A percentile compares a stretch with the other conserved stretches of the same genome.
Conservation (phyloP, 108 stramenopile genomes). For the Nitzschia palea region DNA sequence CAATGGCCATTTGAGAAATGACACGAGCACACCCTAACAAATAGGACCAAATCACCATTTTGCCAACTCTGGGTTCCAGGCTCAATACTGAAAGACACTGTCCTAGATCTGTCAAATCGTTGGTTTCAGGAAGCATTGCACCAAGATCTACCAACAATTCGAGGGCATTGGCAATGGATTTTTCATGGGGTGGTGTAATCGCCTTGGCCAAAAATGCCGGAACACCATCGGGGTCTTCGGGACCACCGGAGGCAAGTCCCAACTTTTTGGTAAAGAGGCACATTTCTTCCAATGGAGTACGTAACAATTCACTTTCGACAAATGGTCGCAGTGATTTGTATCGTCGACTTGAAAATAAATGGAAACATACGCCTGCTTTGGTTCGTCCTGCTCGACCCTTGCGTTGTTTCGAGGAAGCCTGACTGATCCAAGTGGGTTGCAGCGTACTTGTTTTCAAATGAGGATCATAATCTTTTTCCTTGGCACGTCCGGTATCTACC, state of each 20-base stretch:
- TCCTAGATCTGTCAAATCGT: constrained; percentile 73
- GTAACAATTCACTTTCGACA: constrained; percentile 71
- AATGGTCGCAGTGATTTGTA: constrained; percentile 57
- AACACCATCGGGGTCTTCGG: constrained; percentile 67
- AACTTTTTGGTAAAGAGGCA: constrained; percentile 69
- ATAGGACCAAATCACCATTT: constrained; percentile 75
- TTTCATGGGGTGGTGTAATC: constrained; percentile 70
- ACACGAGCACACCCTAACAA: constrained; percentile 58
- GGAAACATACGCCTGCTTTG: constrained; percentile 80
- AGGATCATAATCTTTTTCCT: constrained; percentile 93
- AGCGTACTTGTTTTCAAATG: constrained; percentile 77
- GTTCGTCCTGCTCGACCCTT: constrained; percentile 80
- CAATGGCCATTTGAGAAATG: constrained; percentile 65
- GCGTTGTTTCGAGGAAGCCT: constrained; percentile 85
- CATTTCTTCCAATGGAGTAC: constrained; percentile 79
- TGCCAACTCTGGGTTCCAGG: constrained; percentile 69
- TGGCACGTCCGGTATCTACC: constrained; percentile 64
- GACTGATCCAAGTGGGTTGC: constrained; percentile 79
- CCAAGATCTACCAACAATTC: constrained; percentile 74
- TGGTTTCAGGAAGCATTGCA: constrained; percentile 72
- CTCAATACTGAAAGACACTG: constrained; percentile 59
- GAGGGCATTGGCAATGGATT: constrained; percentile 58
- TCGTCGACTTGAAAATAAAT: constrained; percentile 65
- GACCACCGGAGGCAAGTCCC: constrained; percentile 60
- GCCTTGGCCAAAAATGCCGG: constrained; percentile 69